These are phyloP conservation scores for Chaetomium sp. DNA, from an alignment of 2,329 filamentous ascomycete species.

Conservation along the genomic window DNA sequence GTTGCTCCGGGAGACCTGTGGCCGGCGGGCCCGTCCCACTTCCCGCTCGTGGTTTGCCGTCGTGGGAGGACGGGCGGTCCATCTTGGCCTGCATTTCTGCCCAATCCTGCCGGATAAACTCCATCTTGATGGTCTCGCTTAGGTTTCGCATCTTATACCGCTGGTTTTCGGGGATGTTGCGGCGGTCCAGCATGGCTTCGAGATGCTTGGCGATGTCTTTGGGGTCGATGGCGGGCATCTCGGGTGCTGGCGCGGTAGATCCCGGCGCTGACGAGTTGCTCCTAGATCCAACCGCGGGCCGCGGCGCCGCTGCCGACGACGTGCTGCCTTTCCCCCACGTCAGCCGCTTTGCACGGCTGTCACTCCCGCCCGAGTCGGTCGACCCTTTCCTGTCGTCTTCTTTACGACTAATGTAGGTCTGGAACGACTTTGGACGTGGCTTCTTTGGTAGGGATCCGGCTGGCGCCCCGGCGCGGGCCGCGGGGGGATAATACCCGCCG, in stretches of 20 bases:
- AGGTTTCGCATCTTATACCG: constrained; percentile 92
- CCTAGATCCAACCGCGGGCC: constrained; percentile 41
- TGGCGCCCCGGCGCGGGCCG: constrained; percentile 32
- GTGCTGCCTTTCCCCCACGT: constrained; percentile 38
- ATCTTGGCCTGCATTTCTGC: constrained; percentile 62
- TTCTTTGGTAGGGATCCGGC: constrained; percentile 39
- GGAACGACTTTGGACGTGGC: constrained; percentile 55
- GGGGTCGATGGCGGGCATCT: constrained; percentile 47
- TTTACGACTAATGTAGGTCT: constrained; percentile 40
- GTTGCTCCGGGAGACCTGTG: constrained; percentile 31
- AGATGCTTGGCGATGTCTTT: constrained; percentile 59
- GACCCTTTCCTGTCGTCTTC: constrained; percentile 25
- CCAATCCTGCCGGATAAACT: constrained; percentile 91
- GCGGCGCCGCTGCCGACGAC: constrained; percentile 45
- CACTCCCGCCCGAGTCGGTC: constrained; percentile 20
- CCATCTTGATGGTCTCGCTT: constrained; percentile 87
- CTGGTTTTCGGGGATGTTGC: constrained; percentile 93
- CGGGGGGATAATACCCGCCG: constrained; percentile 22
- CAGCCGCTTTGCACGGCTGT: constrained; percentile 31
- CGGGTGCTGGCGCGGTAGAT: constrained; percentile 1
- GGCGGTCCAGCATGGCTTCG: constrained; percentile 72
- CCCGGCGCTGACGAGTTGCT: constrained; percentile 39
- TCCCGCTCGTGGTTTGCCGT: constrained; percentile 39
- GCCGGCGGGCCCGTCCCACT: constrained; percentile 7
- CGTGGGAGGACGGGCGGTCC: constrained; percentile 49